These are phyloP conservation scores for Raddia guianensis DNA, from an alignment of 176 grass and related monocot genomes.

Conservation along the genomic window DNA sequence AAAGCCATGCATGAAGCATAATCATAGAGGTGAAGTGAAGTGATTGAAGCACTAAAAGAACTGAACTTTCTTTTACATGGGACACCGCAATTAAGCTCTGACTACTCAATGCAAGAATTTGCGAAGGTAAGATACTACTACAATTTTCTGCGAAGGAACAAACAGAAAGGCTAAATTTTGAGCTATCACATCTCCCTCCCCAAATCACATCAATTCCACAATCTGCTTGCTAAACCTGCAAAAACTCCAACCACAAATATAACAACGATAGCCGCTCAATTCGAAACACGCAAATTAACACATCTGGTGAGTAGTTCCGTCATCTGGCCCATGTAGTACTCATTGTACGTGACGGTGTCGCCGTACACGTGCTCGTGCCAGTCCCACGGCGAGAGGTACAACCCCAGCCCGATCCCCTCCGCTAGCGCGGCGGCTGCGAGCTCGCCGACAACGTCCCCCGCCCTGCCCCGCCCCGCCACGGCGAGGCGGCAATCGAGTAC, in stretches of 20 bases:
- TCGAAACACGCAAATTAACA: slow-evolving; percentile 8
- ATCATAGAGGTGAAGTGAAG: not conserved
- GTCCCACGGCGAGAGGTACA: slow-evolving; percentile 98
- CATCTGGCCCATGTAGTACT: slow-evolving; percentile 90
- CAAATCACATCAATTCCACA: slow-evolving; percentile 20
- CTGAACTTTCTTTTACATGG: not conserved
- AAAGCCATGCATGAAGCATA: not conserved
- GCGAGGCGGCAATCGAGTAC: slow-evolving; percentile 76
- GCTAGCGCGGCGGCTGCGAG: slow-evolving; percentile 57
- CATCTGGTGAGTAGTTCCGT: slow-evolving; percentile 82
- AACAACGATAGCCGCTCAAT: not conserved
- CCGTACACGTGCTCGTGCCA: slow-evolving; percentile 81
- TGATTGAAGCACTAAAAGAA: not conserved
- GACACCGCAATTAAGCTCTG: slow-evolving; percentile 9
- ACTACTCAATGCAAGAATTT: not conserved
- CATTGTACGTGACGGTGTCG: slow-evolving; percentile 74
- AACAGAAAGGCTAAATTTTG: not conserved
- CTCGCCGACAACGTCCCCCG: slow-evolving; percentile 72
- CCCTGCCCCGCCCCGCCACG: slow-evolving; percentile 55
- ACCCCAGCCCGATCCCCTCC: slow-evolving; percentile 60
- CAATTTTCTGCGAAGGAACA: slow-evolving; percentile 23
- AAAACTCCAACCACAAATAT: slow-evolving; percentile 5
- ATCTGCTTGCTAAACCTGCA: slow-evolving; percentile 7
- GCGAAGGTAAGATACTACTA: not conserved
- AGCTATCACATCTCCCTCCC: not conserved